Evolutionary conservation across 148 eudicot species (phyloP), one percentile per base, ranked within the genome.

Genomic region (Arctostaphylos glauca): DNA sequence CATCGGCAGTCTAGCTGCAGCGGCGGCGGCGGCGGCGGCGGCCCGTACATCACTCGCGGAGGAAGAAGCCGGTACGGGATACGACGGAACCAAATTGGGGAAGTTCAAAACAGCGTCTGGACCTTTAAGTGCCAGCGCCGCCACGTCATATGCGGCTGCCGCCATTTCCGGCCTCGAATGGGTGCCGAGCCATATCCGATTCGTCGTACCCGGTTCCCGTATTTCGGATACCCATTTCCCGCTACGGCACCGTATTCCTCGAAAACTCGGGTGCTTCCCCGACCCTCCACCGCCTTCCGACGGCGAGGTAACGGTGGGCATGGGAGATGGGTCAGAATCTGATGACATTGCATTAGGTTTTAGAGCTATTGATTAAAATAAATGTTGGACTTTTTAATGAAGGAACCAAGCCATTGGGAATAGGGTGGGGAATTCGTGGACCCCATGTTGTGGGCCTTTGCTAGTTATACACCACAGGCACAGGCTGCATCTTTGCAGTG

Each of bases 151-250:
- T 25, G 91, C 91, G 0, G 86, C 84, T 0, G 91, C 91, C 6
- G 91, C 91, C 91, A 87, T 89, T 48, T 89, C 88, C 0, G 90
- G 89, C 3, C 87, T 87, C 44, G 71, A 77, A 54, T 76, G 86
- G 4, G 91, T 89, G 3, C 91, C 91, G 2, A 89, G 90, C 91
- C 91, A 89, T 25, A 89, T 87, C 21, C 88, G 88, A 44, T 76
- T 89, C 0, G 90, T 77, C 73, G 84, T 87, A 5, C 88, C 80
- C 0, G 91, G 91, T 73, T 87, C 89, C 5, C 91, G 90, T 9
- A 89, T 89, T 59, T 89, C 91, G 9, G 91, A 86, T 7, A 87
- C 89, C 91, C 91, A 89, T 83, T 89, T 89, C 2, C 90, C 91
- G 31, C 87, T 81, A 72, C 91, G 77, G 58, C 79, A 38, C 52